A percentile compares a stretch with the other conserved stretches of the same genome.
phyloP scores from a whole-genome alignment of 306 rosid genomes.

The Prosopis cineraria region DNA sequence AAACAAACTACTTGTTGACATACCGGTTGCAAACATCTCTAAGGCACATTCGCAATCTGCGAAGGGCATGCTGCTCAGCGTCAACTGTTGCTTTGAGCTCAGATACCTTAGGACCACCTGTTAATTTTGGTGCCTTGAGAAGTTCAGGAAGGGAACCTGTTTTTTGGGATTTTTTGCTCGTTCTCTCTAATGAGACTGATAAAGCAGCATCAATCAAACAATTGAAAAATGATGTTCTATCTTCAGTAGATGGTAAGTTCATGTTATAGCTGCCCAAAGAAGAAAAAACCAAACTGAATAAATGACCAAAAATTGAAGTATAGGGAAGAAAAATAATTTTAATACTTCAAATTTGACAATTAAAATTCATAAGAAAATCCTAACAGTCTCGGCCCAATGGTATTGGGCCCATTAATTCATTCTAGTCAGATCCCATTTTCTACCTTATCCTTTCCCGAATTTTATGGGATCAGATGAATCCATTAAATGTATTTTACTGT shows the following conservation, averaged over 20 bases:
- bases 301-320: conserved; percentile 28
- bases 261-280: conserved; percentile 66
- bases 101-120: conserved; percentile 84
- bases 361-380: conserved; percentile 16
- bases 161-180: conserved; percentile 54
- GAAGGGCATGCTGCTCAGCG: conserved; percentile 97
- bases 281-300: conserved; percentile 20
- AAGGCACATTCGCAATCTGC: conserved; percentile 97
- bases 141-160: conserved; percentile 65
- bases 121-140: conserved; percentile 90
- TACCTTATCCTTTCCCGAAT: too few species aligned
- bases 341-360: conserved; percentile 2
- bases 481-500: too few species aligned
- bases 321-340: background rate
- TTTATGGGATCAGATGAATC: too few species aligned
- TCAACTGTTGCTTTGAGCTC: conserved; percentile 92
- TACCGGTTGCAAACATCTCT: conserved; percentile 98
- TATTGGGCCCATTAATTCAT: too few species aligned
- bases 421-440: too few species aligned
- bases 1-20: conserved; percentile 28
- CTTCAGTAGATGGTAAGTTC: conserved; percentile 64
- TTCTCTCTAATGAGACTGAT: conserved; percentile 70
- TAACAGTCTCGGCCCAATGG: too few species aligned
- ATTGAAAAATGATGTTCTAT: conserved; percentile 69
- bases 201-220: conserved; percentile 72